phyloP scores from a whole-genome alignment of 2,329 filamentous ascomycete genomes.

The Arachnomyces sp. region DNA sequence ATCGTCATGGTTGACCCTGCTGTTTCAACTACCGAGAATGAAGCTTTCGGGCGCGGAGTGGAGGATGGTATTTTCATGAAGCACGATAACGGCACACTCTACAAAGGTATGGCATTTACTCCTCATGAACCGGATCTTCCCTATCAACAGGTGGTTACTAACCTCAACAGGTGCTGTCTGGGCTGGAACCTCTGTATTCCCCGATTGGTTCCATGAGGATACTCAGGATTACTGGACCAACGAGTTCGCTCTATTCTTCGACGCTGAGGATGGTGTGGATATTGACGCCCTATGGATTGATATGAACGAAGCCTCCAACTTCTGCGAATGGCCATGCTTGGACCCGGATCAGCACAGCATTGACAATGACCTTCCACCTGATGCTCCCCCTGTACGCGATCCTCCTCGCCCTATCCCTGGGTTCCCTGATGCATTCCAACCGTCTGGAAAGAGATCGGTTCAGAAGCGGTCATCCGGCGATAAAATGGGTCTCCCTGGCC shows the following conservation, averaged over 20 bases:
- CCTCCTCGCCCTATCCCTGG: constrained; percentile 55
- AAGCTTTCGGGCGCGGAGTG: constrained; percentile 51
- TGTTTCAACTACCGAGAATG: constrained; percentile 37
- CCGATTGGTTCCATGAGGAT: constrained; percentile 61
- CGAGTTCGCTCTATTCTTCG: constrained; percentile 55
- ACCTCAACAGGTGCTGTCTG: constrained; percentile 53
- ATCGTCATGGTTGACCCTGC: constrained; percentile 61
- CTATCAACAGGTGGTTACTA: background rate
- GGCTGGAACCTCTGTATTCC: constrained; percentile 60
- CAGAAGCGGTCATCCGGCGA: constrained; percentile 16
- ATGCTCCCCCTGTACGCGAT: constrained; percentile 49
- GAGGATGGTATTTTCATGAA: constrained; percentile 45
- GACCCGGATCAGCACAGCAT: constrained; percentile 41
- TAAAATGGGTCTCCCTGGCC: constrained; percentile 49
- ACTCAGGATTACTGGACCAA: constrained; percentile 56
- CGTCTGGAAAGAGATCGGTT: constrained; percentile 19
- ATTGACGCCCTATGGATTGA: constrained; percentile 67
- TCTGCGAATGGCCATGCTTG: constrained; percentile 43
- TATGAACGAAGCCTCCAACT: constrained; percentile 44
- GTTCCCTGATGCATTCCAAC: constrained; percentile 56
- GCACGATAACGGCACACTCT: constrained; percentile 43
- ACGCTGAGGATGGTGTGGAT: constrained; percentile 52
- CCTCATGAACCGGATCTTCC: background rate
- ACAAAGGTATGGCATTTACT: constrained; percentile 24
- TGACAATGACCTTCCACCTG: constrained; percentile 39